Conservation (phyloP, 2,329 filamentous ascomycete species). For the Grosmannia serpens region DNA sequence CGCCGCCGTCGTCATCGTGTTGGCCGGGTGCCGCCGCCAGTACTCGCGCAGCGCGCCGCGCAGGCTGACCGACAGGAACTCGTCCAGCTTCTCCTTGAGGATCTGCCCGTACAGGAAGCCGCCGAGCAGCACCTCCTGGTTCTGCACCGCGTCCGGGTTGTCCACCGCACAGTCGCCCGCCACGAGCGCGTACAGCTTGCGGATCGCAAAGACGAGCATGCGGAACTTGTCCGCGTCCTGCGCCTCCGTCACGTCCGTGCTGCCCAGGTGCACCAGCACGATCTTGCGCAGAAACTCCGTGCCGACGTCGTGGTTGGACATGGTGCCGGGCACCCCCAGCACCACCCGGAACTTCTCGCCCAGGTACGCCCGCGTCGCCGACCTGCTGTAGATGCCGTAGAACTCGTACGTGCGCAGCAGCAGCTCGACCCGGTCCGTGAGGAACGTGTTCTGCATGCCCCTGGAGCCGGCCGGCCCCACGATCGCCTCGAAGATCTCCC, state of each 20-base stretch:
- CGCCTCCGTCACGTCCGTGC: conserved; percentile 67
- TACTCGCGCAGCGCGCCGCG: conserved; percentile 45
- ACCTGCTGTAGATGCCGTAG: conserved; percentile 72
- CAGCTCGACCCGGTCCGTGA: conserved; percentile 88
- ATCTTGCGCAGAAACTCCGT: conserved; percentile 84
- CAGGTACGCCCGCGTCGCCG: conserved; percentile 73
- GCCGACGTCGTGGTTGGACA: conserved; percentile 80
- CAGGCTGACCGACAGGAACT: conserved; percentile 56
- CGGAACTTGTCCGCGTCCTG: conserved; percentile 90
- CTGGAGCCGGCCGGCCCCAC: conserved; percentile 68
- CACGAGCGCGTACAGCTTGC: conserved; percentile 87
- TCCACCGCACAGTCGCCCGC: conserved; percentile 87
- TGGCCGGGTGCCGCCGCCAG: conserved; percentile 42
- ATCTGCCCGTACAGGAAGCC: conserved; percentile 94
- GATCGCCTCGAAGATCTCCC: conserved; percentile 90
- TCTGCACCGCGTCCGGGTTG: conserved; percentile 93
- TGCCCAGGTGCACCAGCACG: conserved; percentile 84
- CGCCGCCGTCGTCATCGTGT: conserved; percentile 63
- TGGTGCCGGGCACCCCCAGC: conserved; percentile 69
- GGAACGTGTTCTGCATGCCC: conserved; percentile 76
- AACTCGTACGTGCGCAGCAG: conserved; percentile 86
- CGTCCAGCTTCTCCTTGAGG: conserved; percentile 86
- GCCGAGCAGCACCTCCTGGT: conserved; percentile 87
- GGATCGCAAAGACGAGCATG: conserved; percentile 88
- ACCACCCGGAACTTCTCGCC: conserved; percentile 87